phyloP scores from a whole-genome alignment of 75 land plant genomes.

The Cupressus sempervirens region DNA sequence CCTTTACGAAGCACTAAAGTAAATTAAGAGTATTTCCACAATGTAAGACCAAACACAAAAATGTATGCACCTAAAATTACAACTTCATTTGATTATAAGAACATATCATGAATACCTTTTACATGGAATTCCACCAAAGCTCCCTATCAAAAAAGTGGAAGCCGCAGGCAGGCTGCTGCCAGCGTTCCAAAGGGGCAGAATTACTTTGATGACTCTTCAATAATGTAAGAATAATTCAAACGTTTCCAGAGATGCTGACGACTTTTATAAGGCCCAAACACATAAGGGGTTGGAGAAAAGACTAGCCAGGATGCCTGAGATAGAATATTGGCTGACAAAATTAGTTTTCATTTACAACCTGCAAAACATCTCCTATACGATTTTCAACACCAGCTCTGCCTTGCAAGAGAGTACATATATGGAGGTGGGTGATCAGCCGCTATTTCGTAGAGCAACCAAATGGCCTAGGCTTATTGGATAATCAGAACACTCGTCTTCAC shows the following conservation, averaged over 20 bases:
- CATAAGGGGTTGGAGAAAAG: background rate
- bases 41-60: background rate
- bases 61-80: background rate
- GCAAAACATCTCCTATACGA: background rate
- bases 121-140: background rate
- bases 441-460: background rate
- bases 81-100: conserved; percentile 3
- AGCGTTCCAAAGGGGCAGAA: conserved; percentile 4
- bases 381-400: background rate
- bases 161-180: background rate
- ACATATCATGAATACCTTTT: background rate
- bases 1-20: background rate
- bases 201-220: background rate
- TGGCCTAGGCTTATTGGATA: background rate
- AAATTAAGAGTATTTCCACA: background rate
- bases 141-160: background rate
- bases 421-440: background rate
- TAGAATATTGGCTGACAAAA: conserved; percentile 5
- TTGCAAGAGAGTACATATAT: background rate
- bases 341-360: background rate
- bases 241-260: background rate
- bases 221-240: conserved; percentile 4
- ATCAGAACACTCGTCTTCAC: background rate
- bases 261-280: background rate
- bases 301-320: background rate